Percentiles rank a stretch among this genome's conserved stretches.
phyloP scores from a whole-genome alignment of 108 stramenopile genomes.

The Cyclostephanos invisitatus region DNA sequence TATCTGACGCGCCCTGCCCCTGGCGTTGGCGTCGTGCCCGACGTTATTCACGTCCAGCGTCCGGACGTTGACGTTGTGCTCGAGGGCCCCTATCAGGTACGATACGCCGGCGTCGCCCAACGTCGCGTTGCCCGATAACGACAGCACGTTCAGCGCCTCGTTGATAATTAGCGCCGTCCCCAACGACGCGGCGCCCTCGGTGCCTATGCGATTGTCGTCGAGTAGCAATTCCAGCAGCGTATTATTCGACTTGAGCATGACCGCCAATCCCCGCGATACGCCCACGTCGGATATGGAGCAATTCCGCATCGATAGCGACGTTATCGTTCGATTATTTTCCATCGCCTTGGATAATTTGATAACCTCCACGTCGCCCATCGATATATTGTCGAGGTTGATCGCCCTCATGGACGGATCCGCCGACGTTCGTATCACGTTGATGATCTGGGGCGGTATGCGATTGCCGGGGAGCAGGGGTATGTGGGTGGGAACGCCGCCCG shows the following conservation, averaged over 20 bases:
- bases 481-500: neutral
- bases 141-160: slow-evolving; percentile 16
- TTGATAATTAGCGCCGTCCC: slow-evolving; percentile 37
- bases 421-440: slow-evolving; percentile 15
- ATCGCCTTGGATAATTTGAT: slow-evolving; percentile 23
- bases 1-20: slow-evolving; percentile 10
- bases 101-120: slow-evolving; percentile 33
- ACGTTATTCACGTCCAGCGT: slow-evolving; percentile 27
- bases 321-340: slow-evolving; percentile 14
- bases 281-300: slow-evolving; percentile 18
- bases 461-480: slow-evolving; percentile 15
- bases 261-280: neutral
- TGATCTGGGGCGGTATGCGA: slow-evolving; percentile 23
- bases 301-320: neutral
- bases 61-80: slow-evolving; percentile 21
- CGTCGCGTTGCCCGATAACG: slow-evolving; percentile 15
- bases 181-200: slow-evolving; percentile 26
- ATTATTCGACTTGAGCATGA: slow-evolving; percentile 15
- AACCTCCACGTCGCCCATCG: slow-evolving; percentile 21
- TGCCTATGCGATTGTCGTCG: slow-evolving; percentile 19
- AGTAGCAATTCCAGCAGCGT: slow-evolving; percentile 19
- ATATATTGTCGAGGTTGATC: slow-evolving; percentile 12
- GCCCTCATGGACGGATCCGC: slow-evolving; percentile 17
- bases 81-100: slow-evolving; percentile 20
- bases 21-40: neutral